Percentiles rank a stretch among this genome's conserved stretches.
Evolutionary conservation across 345 rosid genomes (phyloP).

Genomic region (Gossypium australe): DNA sequence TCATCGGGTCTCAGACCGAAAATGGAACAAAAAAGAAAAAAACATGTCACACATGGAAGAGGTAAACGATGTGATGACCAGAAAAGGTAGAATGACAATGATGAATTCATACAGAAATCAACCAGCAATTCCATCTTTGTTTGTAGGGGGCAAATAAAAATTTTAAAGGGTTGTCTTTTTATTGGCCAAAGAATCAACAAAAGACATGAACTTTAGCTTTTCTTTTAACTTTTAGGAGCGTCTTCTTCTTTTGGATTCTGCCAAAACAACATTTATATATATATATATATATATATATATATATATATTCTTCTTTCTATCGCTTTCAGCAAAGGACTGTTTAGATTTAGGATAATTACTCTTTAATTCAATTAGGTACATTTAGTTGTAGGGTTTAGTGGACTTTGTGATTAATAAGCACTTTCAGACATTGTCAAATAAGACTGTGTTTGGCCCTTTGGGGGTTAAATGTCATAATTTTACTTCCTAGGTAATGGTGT

Average conservation of each 20-base stretch:
- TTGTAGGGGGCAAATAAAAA: neutral
- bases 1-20: too few species aligned
- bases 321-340: conserved; percentile 22
- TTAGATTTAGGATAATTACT: conserved; percentile 16
- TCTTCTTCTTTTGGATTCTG: conserved; percentile 8
- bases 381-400: neutral
- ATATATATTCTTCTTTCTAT: neutral
- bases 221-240: conserved; percentile 28
- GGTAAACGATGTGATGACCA: neutral
- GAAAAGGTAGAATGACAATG: conserved; percentile 17
- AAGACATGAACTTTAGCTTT: conserved; percentile 31
- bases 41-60: conserved; percentile 6
- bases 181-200: conserved; percentile 25
- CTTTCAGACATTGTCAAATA: neutral
- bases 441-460: neutral
- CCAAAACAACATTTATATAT: conserved; percentile 16
- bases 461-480: conserved; percentile 14
- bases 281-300: neutral
- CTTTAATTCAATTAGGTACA: neutral
- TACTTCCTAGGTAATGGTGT: conserved; percentile 34
- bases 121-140: conserved; percentile 14
- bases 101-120: conserved; percentile 19
- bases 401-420: neutral
- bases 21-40: neutral
- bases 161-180: conserved; percentile 21